Percentiles rank a stretch among this genome's conserved stretches.
phyloP scores from a whole-genome alignment of 805 yeast species.

The Blastobotrys mokoenaii region DNA sequence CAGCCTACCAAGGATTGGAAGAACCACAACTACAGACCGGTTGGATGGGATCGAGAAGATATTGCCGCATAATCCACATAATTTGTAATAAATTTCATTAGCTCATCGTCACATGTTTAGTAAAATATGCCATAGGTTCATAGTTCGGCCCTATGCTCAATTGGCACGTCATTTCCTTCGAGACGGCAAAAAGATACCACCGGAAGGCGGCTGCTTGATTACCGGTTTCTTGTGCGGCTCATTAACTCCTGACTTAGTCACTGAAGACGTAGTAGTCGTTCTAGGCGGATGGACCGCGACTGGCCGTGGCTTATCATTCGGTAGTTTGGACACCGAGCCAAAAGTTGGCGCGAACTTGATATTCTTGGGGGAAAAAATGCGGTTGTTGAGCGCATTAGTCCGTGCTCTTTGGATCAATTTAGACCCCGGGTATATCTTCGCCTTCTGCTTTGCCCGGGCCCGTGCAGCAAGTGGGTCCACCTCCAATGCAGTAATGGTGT shows the following conservation, averaged over 20 bases:
- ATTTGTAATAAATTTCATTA: not conserved
- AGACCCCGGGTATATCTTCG: conserved; percentile 14
- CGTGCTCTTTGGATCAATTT: conserved; percentile 15
- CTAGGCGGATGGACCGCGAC: not conserved
- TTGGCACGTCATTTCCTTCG: not conserved
- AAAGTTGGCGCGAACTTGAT: conserved; percentile 10
- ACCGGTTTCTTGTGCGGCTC: not conserved
- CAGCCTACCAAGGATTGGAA: conserved; percentile 30
- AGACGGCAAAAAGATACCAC: not conserved
- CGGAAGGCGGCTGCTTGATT: not conserved
- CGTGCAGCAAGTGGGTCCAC: conserved; percentile 17
- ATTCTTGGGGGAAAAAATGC: conserved; percentile 16
- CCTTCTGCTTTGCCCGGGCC: conserved; percentile 10
- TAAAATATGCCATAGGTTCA: no score
- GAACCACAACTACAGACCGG: conserved; percentile 19
- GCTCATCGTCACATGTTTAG: no score
- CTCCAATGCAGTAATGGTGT: conserved; percentile 17
- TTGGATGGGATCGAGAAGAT: conserved; percentile 31
- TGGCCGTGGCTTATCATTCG: not conserved
- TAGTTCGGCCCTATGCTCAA: not conserved
- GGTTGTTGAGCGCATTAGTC: conserved; percentile 9
- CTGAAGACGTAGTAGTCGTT: not conserved
- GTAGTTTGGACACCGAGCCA: not conserved
- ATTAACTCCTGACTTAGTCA: not conserved
- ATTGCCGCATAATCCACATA: conserved; percentile 19